Evolutionary conservation across 108 stramenopile species (phyloP).

Genomic region (Cyclotella cryptica): DNA sequence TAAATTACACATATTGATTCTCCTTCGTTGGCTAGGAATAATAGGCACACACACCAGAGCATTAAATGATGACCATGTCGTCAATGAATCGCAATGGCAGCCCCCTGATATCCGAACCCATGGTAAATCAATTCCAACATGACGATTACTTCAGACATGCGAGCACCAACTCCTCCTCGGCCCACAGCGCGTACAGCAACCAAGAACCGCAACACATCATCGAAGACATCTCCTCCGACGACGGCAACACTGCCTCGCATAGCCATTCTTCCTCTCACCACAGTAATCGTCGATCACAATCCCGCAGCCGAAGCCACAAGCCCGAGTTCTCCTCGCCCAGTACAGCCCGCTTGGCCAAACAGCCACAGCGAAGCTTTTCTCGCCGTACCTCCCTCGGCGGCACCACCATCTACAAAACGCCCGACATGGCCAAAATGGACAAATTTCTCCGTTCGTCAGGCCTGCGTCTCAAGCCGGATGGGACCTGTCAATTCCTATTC

Average conservation of each 20-base stretch:
- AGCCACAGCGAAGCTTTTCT: background rate
- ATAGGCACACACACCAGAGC: too few species aligned
- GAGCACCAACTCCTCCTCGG: background rate
- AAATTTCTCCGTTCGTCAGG: slow-evolving; percentile 23
- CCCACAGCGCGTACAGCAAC: background rate
- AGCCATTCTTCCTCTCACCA: too few species aligned
- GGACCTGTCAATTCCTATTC: slow-evolving; percentile 44
- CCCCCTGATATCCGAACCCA: background rate
- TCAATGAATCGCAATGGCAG: slow-evolving; percentile 2
- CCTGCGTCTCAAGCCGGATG: slow-evolving; percentile 42
- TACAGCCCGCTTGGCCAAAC: background rate
- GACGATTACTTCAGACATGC: background rate
- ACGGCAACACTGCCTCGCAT: too few species aligned
- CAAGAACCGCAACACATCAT: background rate
- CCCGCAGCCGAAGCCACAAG: background rate
- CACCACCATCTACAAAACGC: slow-evolving; percentile 36
- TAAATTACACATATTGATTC: too few species aligned
- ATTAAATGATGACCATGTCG: slow-evolving; percentile 1
- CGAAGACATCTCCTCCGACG: too few species aligned
- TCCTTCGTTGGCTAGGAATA: too few species aligned
- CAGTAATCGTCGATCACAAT: too few species aligned
- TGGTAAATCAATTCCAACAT: background rate
- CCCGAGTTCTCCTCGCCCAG: background rate
- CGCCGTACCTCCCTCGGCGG: slow-evolving; percentile 46
- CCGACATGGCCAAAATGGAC: slow-evolving; percentile 45